Percentiles rank a stretch among this genome's conserved stretches.
phyloP scores from a whole-genome alignment of 306 rosid species.

The Trifolium fragiferum region DNA sequence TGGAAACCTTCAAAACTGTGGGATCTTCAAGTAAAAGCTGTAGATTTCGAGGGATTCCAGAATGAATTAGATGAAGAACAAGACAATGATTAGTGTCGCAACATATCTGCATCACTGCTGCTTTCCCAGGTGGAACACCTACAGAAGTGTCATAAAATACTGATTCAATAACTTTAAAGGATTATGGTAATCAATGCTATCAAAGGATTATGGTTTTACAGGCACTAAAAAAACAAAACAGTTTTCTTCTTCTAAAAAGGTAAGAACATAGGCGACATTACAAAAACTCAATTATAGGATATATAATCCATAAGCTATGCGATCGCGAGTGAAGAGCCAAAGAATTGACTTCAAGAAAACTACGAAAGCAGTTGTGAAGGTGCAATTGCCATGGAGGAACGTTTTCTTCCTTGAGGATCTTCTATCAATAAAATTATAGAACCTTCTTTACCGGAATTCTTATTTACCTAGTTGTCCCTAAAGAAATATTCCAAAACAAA shows the following conservation, averaged over 20 bases:
- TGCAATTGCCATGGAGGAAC: neutral
- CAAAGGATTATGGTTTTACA: slow-evolving; percentile 23
- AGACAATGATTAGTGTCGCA: slow-evolving; percentile 58
- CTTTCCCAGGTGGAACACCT: slow-evolving; percentile 86
- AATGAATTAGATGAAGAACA: slow-evolving; percentile 85
- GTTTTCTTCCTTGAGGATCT: neutral
- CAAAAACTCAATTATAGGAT: neutral
- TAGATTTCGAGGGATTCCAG: slow-evolving; percentile 79
- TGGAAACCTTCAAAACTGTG: slow-evolving; percentile 65
- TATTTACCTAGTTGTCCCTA: neutral
- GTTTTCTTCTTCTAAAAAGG: slow-evolving; percentile 8
- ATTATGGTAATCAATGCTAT: slow-evolving; percentile 16
- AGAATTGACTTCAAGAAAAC: slow-evolving; percentile 15
- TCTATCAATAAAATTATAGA: neutral
- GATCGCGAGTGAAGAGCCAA: slow-evolving; percentile 1
- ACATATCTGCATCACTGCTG: slow-evolving; percentile 92
- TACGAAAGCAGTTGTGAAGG: neutral
- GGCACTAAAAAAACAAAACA: neutral
- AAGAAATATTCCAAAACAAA: neutral
- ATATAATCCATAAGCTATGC: slow-evolving; percentile 30
- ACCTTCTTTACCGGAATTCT: neutral
- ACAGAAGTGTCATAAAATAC: slow-evolving; percentile 36
- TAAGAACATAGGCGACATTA: slow-evolving; percentile 5
- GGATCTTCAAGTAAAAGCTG: slow-evolving; percentile 76
- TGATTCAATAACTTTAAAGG: slow-evolving; percentile 32